These are phyloP conservation scores for Solanum hybrid DNA, from an alignment of 305 asterid species.

Conservation along the genomic window DNA sequence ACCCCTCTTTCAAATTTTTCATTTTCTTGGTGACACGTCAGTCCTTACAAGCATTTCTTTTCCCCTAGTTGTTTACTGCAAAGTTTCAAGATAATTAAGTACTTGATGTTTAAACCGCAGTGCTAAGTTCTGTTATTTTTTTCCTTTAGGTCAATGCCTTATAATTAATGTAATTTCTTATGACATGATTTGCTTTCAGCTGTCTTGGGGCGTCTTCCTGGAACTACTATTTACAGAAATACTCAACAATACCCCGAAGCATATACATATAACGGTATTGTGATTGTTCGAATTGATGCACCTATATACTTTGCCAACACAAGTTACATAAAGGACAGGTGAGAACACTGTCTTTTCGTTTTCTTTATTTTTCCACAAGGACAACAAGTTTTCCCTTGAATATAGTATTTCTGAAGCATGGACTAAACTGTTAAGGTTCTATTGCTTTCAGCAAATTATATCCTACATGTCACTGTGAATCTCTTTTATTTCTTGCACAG, in stretches of 20 bases:
- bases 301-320: conserved; percentile 94
- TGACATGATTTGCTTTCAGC: conserved; percentile 38
- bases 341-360: neutral
- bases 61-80: neutral
- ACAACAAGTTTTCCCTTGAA: neutral
- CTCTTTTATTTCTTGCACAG: conserved; percentile 16
- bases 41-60: neutral
- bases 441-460: neutral
- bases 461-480: neutral
- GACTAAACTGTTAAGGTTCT: neutral
- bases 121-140: neutral
- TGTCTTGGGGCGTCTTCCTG: conserved; percentile 94
- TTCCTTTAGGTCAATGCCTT: neutral
- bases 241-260: conserved; percentile 94
- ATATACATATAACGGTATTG: conserved; percentile 91
- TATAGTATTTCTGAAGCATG: neutral
- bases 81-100: neutral
- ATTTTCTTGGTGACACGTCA: neutral
- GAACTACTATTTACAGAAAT: conserved; percentile 89
- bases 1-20: neutral
- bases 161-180: neutral
- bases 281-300: conserved; percentile 90
- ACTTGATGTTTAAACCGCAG: neutral
- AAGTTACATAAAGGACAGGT: conserved; percentile 94
- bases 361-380: neutral